Percentiles rank a stretch among this genome's conserved stretches.
phyloP scores from a whole-genome alignment of 1,139 yeast species.

The Geotrichum siamense region DNA sequence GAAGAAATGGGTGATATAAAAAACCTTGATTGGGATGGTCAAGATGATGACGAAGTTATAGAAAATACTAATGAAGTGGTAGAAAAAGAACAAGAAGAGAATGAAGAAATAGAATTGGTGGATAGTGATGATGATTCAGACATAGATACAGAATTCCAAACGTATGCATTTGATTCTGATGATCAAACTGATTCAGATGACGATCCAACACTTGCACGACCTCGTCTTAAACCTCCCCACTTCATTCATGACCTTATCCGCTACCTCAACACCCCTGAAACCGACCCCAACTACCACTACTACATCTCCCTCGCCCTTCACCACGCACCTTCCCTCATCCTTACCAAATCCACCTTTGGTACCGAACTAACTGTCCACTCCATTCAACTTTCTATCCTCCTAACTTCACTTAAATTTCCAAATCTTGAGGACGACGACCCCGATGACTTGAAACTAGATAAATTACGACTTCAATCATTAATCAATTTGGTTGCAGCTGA shows the following conservation, averaged over 20 bases:
- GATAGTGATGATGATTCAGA: conserved; percentile 19
- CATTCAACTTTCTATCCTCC: conserved; percentile 40
- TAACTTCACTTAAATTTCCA: conserved; percentile 40
- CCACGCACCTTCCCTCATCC: conserved; percentile 48
- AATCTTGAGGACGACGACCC: conserved; percentile 35
- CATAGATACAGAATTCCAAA: conserved; percentile 22
- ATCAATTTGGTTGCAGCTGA: conserved; percentile 47
- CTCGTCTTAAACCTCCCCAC: conserved; percentile 45
- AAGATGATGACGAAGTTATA: conserved; percentile 9
- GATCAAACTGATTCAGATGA: conserved; percentile 26
- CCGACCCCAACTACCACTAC: conserved; percentile 45
- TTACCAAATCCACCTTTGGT: conserved; percentile 47
- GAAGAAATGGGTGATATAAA: not conserved
- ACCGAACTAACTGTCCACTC: conserved; percentile 49
- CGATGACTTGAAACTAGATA: conserved; percentile 43
- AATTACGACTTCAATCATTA: conserved; percentile 44
- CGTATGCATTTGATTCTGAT: conserved; percentile 25
- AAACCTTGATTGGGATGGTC: not conserved
- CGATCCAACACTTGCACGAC: conserved; percentile 41
- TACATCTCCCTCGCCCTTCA: conserved; percentile 47
- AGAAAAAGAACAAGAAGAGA: not conserved
- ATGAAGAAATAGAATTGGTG: not conserved
- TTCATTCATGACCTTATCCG: conserved; percentile 57
- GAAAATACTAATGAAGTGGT: not conserved
- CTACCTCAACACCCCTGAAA: conserved; percentile 45